A percentile compares a stretch with the other conserved stretches of the same genome.
Evolutionary conservation across 2,329 filamentous ascomycete species (phyloP).

Genomic region (Atkinsonella hypoxylon): DNA sequence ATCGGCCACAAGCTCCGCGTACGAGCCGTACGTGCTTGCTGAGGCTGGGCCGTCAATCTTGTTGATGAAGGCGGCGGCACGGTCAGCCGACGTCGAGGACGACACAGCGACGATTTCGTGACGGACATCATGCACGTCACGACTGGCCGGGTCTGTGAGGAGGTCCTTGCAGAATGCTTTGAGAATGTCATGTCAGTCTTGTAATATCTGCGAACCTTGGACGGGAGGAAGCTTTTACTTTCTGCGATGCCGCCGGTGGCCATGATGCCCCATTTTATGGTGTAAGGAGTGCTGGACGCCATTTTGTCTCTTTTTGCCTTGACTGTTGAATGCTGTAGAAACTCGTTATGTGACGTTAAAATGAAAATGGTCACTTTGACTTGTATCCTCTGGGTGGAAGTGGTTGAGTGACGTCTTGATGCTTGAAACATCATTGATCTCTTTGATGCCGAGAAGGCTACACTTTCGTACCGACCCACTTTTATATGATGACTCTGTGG

Average conservation of each 20-base stretch:
- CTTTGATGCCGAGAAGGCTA: too few species aligned
- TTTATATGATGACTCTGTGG: too few species aligned
- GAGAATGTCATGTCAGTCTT: not conserved
- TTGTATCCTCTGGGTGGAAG: not conserved
- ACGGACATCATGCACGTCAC: conserved; percentile 58
- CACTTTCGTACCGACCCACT: too few species aligned
- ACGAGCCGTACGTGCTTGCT: conserved; percentile 66
- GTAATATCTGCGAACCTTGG: not conserved
- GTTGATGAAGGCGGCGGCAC: conserved; percentile 61
- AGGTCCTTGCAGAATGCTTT: conserved; percentile 65
- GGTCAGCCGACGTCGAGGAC: conserved; percentile 59
- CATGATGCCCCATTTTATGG: conserved; percentile 47
- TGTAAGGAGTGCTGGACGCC: conserved; percentile 30
- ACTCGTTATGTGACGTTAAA: too few species aligned
- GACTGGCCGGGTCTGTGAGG: conserved; percentile 56
- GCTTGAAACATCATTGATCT: too few species aligned
- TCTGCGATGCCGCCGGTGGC: conserved; percentile 48
- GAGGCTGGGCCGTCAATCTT: conserved; percentile 55
- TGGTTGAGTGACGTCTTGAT: too few species aligned
- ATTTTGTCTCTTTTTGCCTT: conserved; percentile 16
- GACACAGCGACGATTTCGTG: conserved; percentile 72
- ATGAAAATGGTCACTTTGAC: not conserved
- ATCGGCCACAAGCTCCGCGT: conserved; percentile 69
- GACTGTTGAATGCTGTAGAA: not conserved
- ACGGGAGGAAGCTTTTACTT: conserved; percentile 27